Conservation (phyloP, 2,329 filamentous ascomycete genomes). For the Penicillium sp. region DNA sequence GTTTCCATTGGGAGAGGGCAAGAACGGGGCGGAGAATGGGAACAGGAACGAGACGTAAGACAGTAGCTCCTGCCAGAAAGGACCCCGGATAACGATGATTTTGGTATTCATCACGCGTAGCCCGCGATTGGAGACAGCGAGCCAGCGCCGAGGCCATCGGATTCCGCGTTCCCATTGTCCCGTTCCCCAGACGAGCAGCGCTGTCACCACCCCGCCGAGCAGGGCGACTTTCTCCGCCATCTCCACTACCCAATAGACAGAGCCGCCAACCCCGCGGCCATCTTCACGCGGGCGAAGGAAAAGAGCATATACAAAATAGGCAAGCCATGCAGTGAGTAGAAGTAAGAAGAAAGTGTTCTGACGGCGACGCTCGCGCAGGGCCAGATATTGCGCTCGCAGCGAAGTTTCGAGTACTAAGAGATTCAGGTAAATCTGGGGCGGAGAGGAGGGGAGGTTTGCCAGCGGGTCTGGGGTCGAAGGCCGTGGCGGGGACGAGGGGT, state of each 20-base stretch:
- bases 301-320: constrained; percentile 82
- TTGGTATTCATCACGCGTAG: constrained; percentile 93
- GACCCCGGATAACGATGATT: constrained; percentile 80
- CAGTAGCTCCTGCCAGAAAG: constrained; percentile 76
- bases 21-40: constrained; percentile 68
- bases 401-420: constrained; percentile 95
- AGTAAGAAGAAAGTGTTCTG: constrained; percentile 92
- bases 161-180: constrained; percentile 96
- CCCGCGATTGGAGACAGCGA: constrained; percentile 83
- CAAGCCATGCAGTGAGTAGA: constrained; percentile 75
- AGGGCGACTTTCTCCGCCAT: constrained; percentile 87
- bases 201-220: constrained; percentile 85
- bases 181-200: constrained; percentile 84
- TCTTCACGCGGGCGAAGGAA: constrained; percentile 97
- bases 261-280: constrained; percentile 84
- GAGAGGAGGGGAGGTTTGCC: constrained; percentile 79
- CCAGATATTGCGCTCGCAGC: constrained; percentile 87
- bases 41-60: constrained; percentile 74
- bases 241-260: constrained; percentile 94
- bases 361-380: constrained; percentile 79
- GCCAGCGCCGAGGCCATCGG: constrained; percentile 89
- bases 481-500: constrained; percentile 46
- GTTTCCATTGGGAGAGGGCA: constrained; percentile 61
- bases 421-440: constrained; percentile 96
- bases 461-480: constrained; percentile 64